Percentiles rank a stretch among this genome's conserved stretches.
Conservation (phyloP, 2,329 filamentous ascomycete species). For the Colletotrichum musae region DNA sequence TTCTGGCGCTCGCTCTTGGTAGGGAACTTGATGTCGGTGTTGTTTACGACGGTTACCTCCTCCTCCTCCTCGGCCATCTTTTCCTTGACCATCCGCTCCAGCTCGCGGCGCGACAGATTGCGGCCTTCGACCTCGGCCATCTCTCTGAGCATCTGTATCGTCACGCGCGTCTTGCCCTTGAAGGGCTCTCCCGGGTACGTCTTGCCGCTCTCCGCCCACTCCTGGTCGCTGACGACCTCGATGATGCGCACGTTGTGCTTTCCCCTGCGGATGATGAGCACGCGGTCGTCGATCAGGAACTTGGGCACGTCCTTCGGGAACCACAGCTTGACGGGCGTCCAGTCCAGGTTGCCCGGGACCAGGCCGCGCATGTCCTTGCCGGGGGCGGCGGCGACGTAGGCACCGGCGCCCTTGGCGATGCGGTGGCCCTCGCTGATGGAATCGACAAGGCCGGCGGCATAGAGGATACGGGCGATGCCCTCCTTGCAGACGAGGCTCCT, state of each 20-base stretch:
- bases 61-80: slow-evolving; percentile 43
- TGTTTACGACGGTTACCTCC: slow-evolving; percentile 54
- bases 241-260: slow-evolving; percentile 76
- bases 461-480: slow-evolving; percentile 72
- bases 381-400: slow-evolving; percentile 72
- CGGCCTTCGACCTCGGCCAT: slow-evolving; percentile 52
- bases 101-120: slow-evolving; percentile 45
- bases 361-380: slow-evolving; percentile 59
- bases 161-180: slow-evolving; percentile 62
- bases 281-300: slow-evolving; percentile 71
- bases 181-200: slow-evolving; percentile 68
- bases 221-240: slow-evolving; percentile 70
- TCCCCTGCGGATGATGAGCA: slow-evolving; percentile 74
- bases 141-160: slow-evolving; percentile 55
- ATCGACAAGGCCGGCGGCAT: slow-evolving; percentile 70
- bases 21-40: slow-evolving; percentile 58
- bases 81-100: slow-evolving; percentile 49
- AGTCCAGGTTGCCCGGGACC: slow-evolving; percentile 67
- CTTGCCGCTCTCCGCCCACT: slow-evolving; percentile 63
- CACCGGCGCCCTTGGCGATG: slow-evolving; percentile 67
- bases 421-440: slow-evolving; percentile 73
- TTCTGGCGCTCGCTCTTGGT: slow-evolving; percentile 36
- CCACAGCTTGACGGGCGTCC: slow-evolving; percentile 74
- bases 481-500: slow-evolving; percentile 66
- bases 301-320: slow-evolving; percentile 69